A percentile compares a stretch with the other conserved stretches of the same genome.
Evolutionary conservation across 805 yeast genomes (phyloP).

Genomic region (Spencermartinsiella europaea): DNA sequence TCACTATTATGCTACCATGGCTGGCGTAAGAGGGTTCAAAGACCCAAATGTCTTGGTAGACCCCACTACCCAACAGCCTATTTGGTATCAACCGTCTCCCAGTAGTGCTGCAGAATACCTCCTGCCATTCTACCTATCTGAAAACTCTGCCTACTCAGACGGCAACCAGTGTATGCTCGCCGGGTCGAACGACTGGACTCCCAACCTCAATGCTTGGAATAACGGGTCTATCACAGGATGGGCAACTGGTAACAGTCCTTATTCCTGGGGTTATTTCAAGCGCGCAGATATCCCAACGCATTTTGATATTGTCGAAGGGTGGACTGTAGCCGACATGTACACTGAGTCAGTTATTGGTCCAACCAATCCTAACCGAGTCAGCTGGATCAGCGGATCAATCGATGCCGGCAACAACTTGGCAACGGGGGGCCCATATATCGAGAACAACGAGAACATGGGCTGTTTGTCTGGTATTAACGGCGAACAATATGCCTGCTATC

Average conservation of each 20-base stretch:
- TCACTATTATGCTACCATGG: constrained; percentile 26
- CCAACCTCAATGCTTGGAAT: constrained; percentile 25
- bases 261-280: constrained; percentile 21
- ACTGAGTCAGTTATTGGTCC: constrained; percentile 26
- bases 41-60: constrained; percentile 23
- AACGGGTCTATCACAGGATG: constrained; percentile 22
- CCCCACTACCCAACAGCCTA: constrained; percentile 3
- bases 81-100: constrained; percentile 21
- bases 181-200: constrained; percentile 27
- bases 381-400: constrained; percentile 24
- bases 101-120: constrained; percentile 14
- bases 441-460: constrained; percentile 21
- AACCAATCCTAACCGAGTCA: constrained; percentile 25
- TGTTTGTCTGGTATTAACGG: constrained; percentile 16
- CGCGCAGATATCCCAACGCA: constrained; percentile 25
- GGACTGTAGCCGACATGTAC: constrained; percentile 28
- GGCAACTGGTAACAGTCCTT: constrained; percentile 24
- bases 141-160: constrained; percentile 17
- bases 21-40: constrained; percentile 27
- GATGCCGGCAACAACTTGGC: constrained; percentile 19
- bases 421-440: constrained; percentile 24
- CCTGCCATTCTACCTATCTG: constrained; percentile 23
- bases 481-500: constrained; percentile 20
- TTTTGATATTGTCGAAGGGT: constrained; percentile 24
- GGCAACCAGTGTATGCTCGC: constrained; percentile 22